Conservation (phyloP, 805 yeast species). For the Metschnikowia cubensis region DNA sequence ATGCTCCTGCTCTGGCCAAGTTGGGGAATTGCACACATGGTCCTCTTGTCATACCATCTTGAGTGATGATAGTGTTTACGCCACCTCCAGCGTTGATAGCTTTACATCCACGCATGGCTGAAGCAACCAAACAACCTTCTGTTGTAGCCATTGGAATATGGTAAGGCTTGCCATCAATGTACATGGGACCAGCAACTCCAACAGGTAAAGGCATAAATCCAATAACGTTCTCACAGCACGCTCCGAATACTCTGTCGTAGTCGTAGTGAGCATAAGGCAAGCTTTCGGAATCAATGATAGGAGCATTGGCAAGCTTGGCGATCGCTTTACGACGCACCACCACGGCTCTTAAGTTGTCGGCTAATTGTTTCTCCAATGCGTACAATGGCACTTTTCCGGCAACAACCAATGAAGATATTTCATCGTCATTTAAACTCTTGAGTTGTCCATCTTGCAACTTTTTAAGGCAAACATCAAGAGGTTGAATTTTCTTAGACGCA, state of each 20-base stretch:
- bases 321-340: conserved; percentile 89
- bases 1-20: conserved; percentile 84
- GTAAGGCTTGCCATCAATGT: conserved; percentile 81
- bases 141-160: conserved; percentile 99
- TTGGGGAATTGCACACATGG: conserved; percentile 92
- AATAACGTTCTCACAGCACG: conserved; percentile 98
- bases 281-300: conserved; percentile 64
- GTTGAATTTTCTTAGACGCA: conserved; percentile 28
- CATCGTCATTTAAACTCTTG: conserved; percentile 62
- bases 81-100: conserved; percentile 98
- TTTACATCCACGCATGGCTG: conserved; percentile 98
- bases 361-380: conserved; percentile 89
- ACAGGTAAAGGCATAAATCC: conserved; percentile 96
- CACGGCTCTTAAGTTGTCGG: conserved; percentile 89
- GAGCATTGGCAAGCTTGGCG: conserved; percentile 76
- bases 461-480: conserved; percentile 61
- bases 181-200: conserved; percentile 96
- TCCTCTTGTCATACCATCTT: conserved; percentile 99
- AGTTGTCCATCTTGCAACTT: conserved; percentile 69
- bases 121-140: conserved; percentile 97
- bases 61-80: conserved; percentile 82
- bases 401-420: conserved; percentile 66
- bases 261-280: conserved; percentile 84
- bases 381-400: conserved; percentile 83
- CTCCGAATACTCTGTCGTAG: conserved; percentile 94